These are phyloP conservation scores for Populus tremula DNA, from an alignment of 345 rosid species.

Conservation along the genomic window DNA sequence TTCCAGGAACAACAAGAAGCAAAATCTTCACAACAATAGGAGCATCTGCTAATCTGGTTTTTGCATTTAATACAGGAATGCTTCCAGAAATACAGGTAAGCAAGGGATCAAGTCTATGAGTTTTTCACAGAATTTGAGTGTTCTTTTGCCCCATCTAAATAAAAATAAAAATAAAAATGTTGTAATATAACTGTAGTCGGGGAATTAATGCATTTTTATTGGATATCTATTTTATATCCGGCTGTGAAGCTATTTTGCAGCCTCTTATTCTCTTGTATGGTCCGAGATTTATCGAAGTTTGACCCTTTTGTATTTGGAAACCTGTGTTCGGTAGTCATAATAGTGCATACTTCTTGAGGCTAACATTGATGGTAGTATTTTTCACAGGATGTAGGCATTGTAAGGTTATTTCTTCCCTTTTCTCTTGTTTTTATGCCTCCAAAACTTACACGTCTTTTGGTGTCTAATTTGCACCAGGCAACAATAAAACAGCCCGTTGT, in stretches of 20 bases:
- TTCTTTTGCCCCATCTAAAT: background rate
- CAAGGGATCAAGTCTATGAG: background rate
- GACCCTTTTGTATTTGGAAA: background rate
- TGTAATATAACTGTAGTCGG: background rate
- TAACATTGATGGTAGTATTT: background rate
- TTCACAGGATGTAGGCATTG: background rate
- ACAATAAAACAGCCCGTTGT: slow-evolving; percentile 81
- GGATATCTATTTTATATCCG: background rate
- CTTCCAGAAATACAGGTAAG: slow-evolving; percentile 86
- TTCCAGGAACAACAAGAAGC: slow-evolving; percentile 44
- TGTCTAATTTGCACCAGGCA: slow-evolving; percentile 43
- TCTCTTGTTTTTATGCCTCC: background rate
- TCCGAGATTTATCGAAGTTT: background rate
- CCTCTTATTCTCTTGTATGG: background rate
- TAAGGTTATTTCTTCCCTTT: background rate
- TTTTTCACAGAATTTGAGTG: background rate
- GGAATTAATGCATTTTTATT: background rate
- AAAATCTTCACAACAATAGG: slow-evolving; percentile 69
- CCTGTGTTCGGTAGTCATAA: background rate
- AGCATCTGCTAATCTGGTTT: slow-evolving; percentile 78
- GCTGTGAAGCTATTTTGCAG: too few species aligned
- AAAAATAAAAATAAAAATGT: background rate
- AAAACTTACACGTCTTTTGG: background rate
- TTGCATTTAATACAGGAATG: slow-evolving; percentile 96
- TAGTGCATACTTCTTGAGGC: background rate